phyloP scores from a whole-genome alignment of 805 yeast species.

The Monosporozyma servazzii region DNA sequence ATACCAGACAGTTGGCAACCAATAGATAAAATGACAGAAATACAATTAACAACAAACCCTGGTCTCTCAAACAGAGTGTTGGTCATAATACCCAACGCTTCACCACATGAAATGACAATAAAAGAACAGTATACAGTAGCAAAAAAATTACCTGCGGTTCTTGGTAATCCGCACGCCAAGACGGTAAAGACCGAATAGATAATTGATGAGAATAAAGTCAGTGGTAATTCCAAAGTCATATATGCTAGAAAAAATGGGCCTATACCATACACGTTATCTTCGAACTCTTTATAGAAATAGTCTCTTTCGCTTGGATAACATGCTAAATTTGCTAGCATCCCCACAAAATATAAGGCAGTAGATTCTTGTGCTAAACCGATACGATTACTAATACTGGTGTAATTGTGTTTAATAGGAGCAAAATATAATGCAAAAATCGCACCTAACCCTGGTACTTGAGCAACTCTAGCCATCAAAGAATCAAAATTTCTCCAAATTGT shows the following conservation, averaged over 20 bases:
- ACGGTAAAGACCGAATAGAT: constrained; percentile 55
- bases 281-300: constrained; percentile 69
- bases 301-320: constrained; percentile 66
- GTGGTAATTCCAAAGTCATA: constrained; percentile 26
- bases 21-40: constrained; percentile 55
- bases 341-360: constrained; percentile 63
- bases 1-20: constrained; percentile 82
- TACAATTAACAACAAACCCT: constrained; percentile 71
- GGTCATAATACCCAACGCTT: constrained; percentile 73
- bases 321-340: constrained; percentile 69
- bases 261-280: constrained; percentile 61
- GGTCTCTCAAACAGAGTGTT: constrained; percentile 65
- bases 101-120: constrained; percentile 63
- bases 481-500: constrained; percentile 45
- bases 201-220: constrained; percentile 35
- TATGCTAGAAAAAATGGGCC: constrained; percentile 45
- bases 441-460: constrained; percentile 57
- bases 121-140: constrained; percentile 47
- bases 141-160: constrained; percentile 59
- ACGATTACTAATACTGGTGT: constrained; percentile 51
- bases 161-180: constrained; percentile 64
- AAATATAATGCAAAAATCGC: constrained; percentile 59
- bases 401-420: constrained; percentile 43
- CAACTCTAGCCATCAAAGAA: constrained; percentile 51
- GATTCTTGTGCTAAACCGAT: constrained; percentile 71